Conservation (phyloP, 345 rosid genomes). For the Iberis pinnata region DNA sequence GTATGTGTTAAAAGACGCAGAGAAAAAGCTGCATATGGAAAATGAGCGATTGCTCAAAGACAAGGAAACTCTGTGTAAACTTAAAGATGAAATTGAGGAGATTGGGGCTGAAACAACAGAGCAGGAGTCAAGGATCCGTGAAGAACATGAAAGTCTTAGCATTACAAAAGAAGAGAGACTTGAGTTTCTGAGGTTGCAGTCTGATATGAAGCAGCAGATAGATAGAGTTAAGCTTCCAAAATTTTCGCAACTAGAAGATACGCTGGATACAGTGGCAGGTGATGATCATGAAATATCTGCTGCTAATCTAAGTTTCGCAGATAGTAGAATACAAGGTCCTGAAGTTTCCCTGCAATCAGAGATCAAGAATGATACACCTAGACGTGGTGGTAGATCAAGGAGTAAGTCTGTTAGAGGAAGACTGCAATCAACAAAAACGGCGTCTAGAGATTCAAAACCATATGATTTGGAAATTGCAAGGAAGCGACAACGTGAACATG, state of each 20-base stretch:
- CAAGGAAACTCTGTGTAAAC: constrained; percentile 42
- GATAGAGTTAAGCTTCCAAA: constrained; percentile 36
- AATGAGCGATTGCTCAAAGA: constrained; percentile 44
- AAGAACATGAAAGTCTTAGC: constrained; percentile 51
- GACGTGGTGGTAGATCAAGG: constrained; percentile 45
- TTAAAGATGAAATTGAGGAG: constrained; percentile 61
- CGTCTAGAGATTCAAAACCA: constrained; percentile 49
- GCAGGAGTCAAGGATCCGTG: constrained; percentile 50
- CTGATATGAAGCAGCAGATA: constrained; percentile 58
- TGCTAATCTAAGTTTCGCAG: constrained; percentile 46
- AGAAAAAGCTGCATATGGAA: constrained; percentile 52
- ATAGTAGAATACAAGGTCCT: constrained; percentile 40
- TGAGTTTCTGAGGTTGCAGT: constrained; percentile 51
- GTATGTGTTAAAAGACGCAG: constrained; percentile 47
- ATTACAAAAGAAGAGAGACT: constrained; percentile 54
- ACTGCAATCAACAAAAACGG: constrained; percentile 43
- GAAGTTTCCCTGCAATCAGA: constrained; percentile 60
- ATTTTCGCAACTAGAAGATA: constrained; percentile 17
- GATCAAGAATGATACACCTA: constrained; percentile 31
- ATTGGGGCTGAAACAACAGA: constrained; percentile 48
- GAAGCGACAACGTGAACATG: constrained; percentile 48
- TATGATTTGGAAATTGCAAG: constrained; percentile 39
- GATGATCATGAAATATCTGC: constrained; percentile 38
- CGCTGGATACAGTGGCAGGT: constrained; percentile 26
- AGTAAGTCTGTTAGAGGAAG: constrained; percentile 47